Evolutionary conservation across 164 flowering plant genomes (phyloP), one percentile per base, ranked within the genome.

Genomic region (Magnolia sinica): DNA sequence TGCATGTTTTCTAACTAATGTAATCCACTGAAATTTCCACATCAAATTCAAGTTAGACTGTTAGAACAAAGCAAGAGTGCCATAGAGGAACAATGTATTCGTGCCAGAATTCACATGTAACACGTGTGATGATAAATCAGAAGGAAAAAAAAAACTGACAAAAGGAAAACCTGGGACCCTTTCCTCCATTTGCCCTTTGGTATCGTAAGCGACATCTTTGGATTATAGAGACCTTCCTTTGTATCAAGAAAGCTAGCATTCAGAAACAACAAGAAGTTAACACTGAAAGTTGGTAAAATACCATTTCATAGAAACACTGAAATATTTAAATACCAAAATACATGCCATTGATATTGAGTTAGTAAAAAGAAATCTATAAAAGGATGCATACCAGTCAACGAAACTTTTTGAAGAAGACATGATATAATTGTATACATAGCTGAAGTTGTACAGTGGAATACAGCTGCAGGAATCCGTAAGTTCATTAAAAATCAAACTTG

Each of bases 361-460:
- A 8, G 45, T 19, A 59, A 59, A 13, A 19, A 59, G 64, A 59
- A 59, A 59, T 59, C 64, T 59, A 8, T n/a, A n/a, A n/a, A 18
- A 22, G 14, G 11, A 59, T 61, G 61, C 66, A 20, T 86, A 92
- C 98, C 98, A 93, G 92, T 95, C 98, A 67, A 95, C 97, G 75
- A 91, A 93, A 84, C 98, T 95, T 87, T 80, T 87, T 19, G 91
- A 87, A 73, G 98, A 93, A 77, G 87, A 81, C 87, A 93, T 88
- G 73, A 95, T 37, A 77, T 95, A 91, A 75, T 81, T 86, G 87
- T 95, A 95, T 76, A 91, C 83, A 71, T 90, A 89, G 89, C 90
- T 90, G 83, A 95, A 95, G 88, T 91, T 92, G 89, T 91, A 92
- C 79, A 95, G 77, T 58, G 98, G 98, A 74, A 88, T 92, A 83